Base-by-base conservation (phyloP, 108 stramenopile genomes). In the Fistulifera solaris region DNA sequence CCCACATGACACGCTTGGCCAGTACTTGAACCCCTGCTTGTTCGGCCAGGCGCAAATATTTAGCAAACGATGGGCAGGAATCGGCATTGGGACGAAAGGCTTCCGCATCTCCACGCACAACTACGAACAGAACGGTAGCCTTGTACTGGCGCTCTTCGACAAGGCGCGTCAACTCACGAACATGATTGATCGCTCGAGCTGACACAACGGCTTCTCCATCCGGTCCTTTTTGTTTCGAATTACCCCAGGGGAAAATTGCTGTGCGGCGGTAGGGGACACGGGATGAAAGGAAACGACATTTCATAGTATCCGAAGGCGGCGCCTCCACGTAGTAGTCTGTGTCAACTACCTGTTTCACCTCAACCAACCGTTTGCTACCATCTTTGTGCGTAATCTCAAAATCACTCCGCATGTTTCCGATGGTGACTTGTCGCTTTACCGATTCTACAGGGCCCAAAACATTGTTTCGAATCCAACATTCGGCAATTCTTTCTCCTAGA, bases 201-300 rank as follows among this genome's bases (percentile, higher is more conserved):
- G 75, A 76, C 0, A 83, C 81, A 22, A 83, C 81, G 40, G 63
- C 65, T 63, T 71, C 64, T 35, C 76, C 76, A 23, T 83, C 72
- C 7, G 74, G 74, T 0, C 76, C 76, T 42, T 65, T 73, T 59
- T 83, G 81, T 12, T 76, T 73, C 12, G 50, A 62, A 19, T 59
- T 46, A 21, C 81, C 81, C 74, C 77, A 78, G 1, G 81, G 81
- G 63, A 83, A 83, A 26, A 83, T 75, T 40, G 58, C 81, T 0
- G 65, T 65, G 10, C 81, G 57, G 16, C 42, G 27, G 47, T 83
- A 83, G 8, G 59, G 62, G 8, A 46, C 55, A 41, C 44, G 26
- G 25, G 59, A 49, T 14, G 28, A 59, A 7, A 71, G 59, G 45
- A 70, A 72, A 2, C 65, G 64, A 23, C 71, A 69, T 50, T 77